phyloP scores from a whole-genome alignment of 352 stramenopile species.

The Globisporangium paddicum region DNA sequence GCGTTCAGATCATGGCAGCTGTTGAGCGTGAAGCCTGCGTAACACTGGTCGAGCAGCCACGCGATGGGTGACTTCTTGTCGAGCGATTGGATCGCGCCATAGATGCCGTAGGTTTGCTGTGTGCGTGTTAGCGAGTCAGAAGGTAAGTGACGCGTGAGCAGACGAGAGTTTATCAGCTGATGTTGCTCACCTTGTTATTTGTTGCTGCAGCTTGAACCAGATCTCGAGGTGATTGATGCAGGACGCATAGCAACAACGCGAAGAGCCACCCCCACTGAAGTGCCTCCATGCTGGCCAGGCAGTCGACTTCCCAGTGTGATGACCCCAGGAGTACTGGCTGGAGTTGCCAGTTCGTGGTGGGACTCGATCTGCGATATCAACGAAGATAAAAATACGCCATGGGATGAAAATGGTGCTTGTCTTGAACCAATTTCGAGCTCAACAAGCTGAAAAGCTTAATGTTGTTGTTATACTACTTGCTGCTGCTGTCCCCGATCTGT shows the following conservation, averaged over 20 bases:
- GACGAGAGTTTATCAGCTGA: background rate
- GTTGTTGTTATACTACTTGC: background rate
- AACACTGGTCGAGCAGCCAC: constrained; percentile 51
- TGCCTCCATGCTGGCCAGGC: background rate
- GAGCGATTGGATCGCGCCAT: constrained; percentile 47
- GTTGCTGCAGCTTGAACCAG: background rate
- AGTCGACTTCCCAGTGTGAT: no score
- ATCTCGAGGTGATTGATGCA: background rate
- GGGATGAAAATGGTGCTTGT: background rate
- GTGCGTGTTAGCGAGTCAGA: background rate
- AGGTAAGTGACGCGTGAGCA: background rate
- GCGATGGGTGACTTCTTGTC: constrained; percentile 29
- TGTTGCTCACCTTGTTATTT: background rate
- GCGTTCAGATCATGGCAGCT: constrained; percentile 48
- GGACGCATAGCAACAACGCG: background rate
- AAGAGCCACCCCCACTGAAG: background rate
- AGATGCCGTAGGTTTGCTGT: constrained; percentile 55
- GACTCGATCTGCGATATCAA: background rate
- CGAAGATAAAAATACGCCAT: background rate
- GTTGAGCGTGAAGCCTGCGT: constrained; percentile 57
- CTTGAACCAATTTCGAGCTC: background rate
- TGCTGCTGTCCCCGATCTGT: constrained; percentile 4
- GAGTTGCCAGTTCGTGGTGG: no score
- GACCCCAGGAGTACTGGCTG: no score
- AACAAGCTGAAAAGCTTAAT: background rate